These are phyloP conservation scores for Plectranthus barbatus DNA, from an alignment of 257 asterid species.

Conservation along the genomic window DNA sequence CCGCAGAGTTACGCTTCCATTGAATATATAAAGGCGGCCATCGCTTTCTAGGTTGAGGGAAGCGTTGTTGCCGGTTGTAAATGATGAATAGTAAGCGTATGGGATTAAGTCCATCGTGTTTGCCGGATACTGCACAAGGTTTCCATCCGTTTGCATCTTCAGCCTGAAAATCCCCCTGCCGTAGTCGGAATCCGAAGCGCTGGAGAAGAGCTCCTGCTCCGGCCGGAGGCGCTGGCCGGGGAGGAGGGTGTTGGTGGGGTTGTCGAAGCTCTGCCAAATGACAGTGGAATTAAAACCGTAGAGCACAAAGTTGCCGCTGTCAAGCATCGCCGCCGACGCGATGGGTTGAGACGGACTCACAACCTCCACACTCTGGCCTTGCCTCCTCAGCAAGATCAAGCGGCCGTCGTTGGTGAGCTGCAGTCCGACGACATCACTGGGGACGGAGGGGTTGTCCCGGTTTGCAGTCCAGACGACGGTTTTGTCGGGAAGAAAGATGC, in stretches of 20 bases:
- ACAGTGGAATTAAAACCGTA: constrained; percentile 8
- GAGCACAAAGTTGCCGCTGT: constrained; percentile 47
- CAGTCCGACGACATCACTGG: constrained; percentile 13
- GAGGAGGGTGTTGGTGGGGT: constrained; percentile 43
- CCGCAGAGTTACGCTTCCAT: neutral
- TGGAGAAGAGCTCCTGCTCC: constrained; percentile 17
- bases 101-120: neutral
- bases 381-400: constrained; percentile 20
- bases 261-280: constrained; percentile 50
- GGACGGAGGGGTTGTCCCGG: constrained; percentile 13
- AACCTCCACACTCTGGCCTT: neutral
- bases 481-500: constrained; percentile 15
- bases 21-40: constrained; percentile 34
- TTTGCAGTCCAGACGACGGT: constrained; percentile 28
- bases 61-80: constrained; percentile 5
- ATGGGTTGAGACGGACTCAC: neutral
- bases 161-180: constrained; percentile 28
- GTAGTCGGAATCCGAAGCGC: constrained; percentile 27
- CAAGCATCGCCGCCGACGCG: constrained; percentile 34
- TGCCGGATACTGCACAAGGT: constrained; percentile 46
- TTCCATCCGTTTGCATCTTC: constrained; percentile 37
- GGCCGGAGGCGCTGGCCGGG: constrained; percentile 27
- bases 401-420: constrained; percentile 25
- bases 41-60: constrained; percentile 24
- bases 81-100: constrained; percentile 22